A percentile compares a stretch with the other conserved stretches of the same genome.
Evolutionary conservation across 1,284 basidiomycete species (phyloP).

Genomic region (Coniferiporia sulphurascens): DNA sequence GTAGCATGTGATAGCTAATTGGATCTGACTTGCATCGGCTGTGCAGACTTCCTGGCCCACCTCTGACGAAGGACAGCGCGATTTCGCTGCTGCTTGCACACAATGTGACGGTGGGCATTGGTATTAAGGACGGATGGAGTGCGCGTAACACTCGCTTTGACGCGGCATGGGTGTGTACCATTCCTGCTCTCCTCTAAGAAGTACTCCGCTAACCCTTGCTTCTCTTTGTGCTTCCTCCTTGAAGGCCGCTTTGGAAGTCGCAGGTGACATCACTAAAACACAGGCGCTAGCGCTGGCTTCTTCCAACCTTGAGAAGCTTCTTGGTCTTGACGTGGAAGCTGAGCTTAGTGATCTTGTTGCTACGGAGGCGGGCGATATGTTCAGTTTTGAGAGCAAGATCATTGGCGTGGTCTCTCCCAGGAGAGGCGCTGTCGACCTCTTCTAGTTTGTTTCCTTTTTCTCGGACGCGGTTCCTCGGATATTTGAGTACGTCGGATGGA

Average conservation of each 20-base stretch:
- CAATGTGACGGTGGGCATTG: constrained; percentile 68
- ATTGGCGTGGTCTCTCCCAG: constrained; percentile 50
- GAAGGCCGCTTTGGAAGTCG: constrained; percentile 34
- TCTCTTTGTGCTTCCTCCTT: not conserved
- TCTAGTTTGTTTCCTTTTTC: constrained; percentile 23
- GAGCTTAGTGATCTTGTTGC: constrained; percentile 58
- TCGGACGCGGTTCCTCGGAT: no score
- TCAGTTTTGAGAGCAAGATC: constrained; percentile 58
- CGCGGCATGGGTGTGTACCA: constrained; percentile 55
- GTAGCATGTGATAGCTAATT: no score
- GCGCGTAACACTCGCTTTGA: constrained; percentile 68
- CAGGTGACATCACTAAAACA: constrained; percentile 42
- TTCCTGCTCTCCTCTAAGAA: not conserved
- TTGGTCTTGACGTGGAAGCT: constrained; percentile 44
- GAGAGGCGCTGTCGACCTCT: constrained; percentile 42
- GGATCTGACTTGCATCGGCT: no score
- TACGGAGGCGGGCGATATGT: constrained; percentile 53
- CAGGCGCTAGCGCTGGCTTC: constrained; percentile 58
- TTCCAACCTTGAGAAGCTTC: constrained; percentile 58
- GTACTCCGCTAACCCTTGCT: not conserved
- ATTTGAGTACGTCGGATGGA: no score
- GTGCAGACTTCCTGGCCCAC: constrained; percentile 49
- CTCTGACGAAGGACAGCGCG: constrained; percentile 54
- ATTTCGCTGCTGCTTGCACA: constrained; percentile 48
- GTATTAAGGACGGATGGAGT: constrained; percentile 55